Evolutionary conservation across 106 monocot species (phyloP).

Genomic region (Posidonia australis): DNA sequence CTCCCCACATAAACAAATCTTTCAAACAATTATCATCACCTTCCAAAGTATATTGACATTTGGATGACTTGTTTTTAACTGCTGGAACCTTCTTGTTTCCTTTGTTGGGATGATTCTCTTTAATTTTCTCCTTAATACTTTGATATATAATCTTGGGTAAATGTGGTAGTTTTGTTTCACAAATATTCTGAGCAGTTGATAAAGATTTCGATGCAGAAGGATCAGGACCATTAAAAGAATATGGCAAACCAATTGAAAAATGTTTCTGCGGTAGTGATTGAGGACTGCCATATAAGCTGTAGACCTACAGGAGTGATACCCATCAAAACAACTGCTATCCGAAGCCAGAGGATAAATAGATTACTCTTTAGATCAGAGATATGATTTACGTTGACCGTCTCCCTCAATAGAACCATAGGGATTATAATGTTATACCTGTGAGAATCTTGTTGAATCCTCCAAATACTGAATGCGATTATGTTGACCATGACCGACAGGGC

Average conservation of each 20-base stretch:
- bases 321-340: slow-evolving; percentile 3
- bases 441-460: slow-evolving; percentile 22
- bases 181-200: slow-evolving; percentile 29
- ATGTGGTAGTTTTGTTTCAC: slow-evolving; percentile 13
- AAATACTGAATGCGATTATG: slow-evolving; percentile 24
- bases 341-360: neutral
- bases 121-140: slow-evolving; percentile 4
- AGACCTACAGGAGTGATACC: slow-evolving; percentile 22
- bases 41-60: slow-evolving; percentile 22
- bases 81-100: too few species aligned
- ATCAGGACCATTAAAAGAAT: slow-evolving; percentile 29
- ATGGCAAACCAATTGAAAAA: slow-evolving; percentile 20
- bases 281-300: slow-evolving; percentile 29
- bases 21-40: slow-evolving; percentile 29
- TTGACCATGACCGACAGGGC: slow-evolving; percentile 21
- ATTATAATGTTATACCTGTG: slow-evolving; percentile 19
- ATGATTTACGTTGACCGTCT: slow-evolving; percentile 13
- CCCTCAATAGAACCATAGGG: slow-evolving; percentile 7
- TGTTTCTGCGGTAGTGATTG: slow-evolving; percentile 21
- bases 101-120: neutral
- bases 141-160: slow-evolving; percentile 3
- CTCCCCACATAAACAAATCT: slow-evolving; percentile 66
- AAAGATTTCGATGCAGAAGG: slow-evolving; percentile 29
- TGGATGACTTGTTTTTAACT: slow-evolving; percentile 10
- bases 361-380: neutral